Base-by-base conservation (phyloP, 1,284 basidiomycete genomes). In the Puccinia novopanici region DNA sequence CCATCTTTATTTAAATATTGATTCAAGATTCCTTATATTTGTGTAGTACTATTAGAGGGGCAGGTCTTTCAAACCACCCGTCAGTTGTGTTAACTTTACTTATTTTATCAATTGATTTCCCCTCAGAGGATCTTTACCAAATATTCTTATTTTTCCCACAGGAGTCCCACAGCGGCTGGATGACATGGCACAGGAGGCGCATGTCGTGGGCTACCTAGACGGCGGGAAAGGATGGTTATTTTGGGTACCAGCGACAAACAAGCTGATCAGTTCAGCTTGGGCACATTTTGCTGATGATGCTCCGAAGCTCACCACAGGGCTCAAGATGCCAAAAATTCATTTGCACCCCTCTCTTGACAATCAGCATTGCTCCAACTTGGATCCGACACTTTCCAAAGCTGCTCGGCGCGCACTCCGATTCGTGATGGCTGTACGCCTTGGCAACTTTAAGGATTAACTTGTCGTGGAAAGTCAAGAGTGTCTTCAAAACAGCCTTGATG, bases 161-260 rank as follows among this genome's bases (percentile, higher is more conserved):
- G n/a, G n/a, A n/a, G n/a, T n/a, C n/a, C n/a, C n/a, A 34, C 24
- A 37, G 57, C n/a, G 30, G 1, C 52, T 73, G 10, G 71, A 73
- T 73, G 50, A 73, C 22, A 6, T 50, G 2, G 71, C 27, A n/a
- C 13, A 40, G 22, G 50, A 30, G 19, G 50, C 24, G 30, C 30
- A 40, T 73, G 71, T 57, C 4, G 13, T 73, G 12, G 71, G 71
- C 10, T 54, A 54, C 24, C 1, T 73, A 0, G 55, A 59, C 54
- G 34, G 30, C 9, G 34, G 72, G 6, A 74, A 74, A 45, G 72
- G 72, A 5, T 71, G 42, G 68, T 3, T 71, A 8, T 50, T 71
- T 17, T 71, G 71, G 71, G 15, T 55, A 3, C 52, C 71, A 55
- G 55, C 52, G 5, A 55, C 2, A 0, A 73, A 73, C 12, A 40